These are phyloP conservation scores for peach (Prunus persica) DNA, from an alignment of 306 rosid species.

Conservation along the genomic window DNA sequence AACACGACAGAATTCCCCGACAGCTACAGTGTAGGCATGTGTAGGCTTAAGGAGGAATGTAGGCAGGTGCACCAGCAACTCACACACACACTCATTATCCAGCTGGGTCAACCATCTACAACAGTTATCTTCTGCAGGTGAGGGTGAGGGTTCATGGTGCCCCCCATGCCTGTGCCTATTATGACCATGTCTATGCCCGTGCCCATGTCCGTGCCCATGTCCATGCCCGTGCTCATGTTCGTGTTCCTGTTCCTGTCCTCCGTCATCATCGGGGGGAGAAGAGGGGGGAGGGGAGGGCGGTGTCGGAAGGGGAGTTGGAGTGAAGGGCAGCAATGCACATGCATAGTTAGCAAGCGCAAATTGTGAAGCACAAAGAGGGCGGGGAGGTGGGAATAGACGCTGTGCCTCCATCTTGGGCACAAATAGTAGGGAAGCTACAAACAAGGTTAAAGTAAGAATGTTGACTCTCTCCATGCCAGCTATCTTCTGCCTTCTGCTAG, in stretches of 20 bases:
- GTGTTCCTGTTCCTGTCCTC: neutral
- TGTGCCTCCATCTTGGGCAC: conserved; percentile 36
- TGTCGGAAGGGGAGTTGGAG: conserved; percentile 22
- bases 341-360: conserved; percentile 68
- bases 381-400: conserved; percentile 14
- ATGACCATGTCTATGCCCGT: conserved; percentile 16
- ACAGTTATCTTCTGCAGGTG: conserved; percentile 48
- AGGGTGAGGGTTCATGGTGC: neutral
- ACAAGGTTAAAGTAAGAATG: conserved; percentile 13
- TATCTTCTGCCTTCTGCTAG: neutral
- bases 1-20: conserved; percentile 52
- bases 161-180: neutral
- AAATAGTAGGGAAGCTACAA: conserved; percentile 28
- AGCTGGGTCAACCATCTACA: conserved; percentile 69
- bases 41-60: conserved; percentile 57
- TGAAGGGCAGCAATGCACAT: conserved; percentile 50
- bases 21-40: conserved; percentile 46
- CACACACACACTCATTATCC: conserved; percentile 70
- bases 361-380: conserved; percentile 66
- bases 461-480: conserved; percentile 36
- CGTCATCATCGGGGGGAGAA: conserved; percentile 19
- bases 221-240: neutral
- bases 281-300: conserved; percentile 33
- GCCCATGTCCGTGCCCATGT: neutral
- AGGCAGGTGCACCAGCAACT: conserved; percentile 56